phyloP scores from a whole-genome alignment of 192 early-diverging fungal species.

The Umbelopsis isabellina region DNA sequence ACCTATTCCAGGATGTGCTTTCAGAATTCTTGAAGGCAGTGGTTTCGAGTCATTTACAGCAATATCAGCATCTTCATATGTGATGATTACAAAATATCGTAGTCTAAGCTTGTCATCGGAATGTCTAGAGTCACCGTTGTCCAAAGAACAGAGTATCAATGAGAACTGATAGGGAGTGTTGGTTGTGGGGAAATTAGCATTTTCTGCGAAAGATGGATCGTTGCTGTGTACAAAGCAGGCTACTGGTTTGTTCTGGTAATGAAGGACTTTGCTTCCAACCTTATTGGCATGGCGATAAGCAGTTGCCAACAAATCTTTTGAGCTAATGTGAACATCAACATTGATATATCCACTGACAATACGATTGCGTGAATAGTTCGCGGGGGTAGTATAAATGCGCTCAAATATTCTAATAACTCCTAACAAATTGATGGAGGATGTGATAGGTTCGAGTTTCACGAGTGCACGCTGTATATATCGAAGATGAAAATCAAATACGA shows the following conservation, averaged over 20 bases:
- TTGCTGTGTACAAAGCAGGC: constrained; percentile 24
- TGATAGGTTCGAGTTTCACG: constrained; percentile 6
- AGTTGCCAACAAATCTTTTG: constrained; percentile 22
- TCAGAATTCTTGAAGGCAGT: background rate
- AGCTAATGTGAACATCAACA: constrained; percentile 14
- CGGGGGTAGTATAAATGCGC: constrained; percentile 44
- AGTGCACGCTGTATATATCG: constrained; percentile 50
- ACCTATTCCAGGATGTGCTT: background rate
- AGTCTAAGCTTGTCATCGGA: background rate
- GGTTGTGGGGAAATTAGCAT: too few relatives aligned
- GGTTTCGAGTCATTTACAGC: background rate
- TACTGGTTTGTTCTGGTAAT: background rate
- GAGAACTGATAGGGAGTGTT: background rate
- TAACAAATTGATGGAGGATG: constrained; percentile 48
- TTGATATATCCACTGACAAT: constrained; percentile 45
- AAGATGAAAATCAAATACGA: constrained; percentile 63
- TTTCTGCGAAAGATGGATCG: constrained; percentile 9
- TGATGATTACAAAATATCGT: constrained; percentile 3
- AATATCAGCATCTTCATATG: constrained; percentile 3
- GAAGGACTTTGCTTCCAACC: background rate
- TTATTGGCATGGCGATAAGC: constrained; percentile 28
- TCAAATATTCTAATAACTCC: constrained; percentile 48
- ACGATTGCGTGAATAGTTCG: constrained; percentile 49
- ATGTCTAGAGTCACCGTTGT: background rate
- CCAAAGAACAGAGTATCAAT: constrained; percentile 1